Conservation (phyloP, 1,284 basidiomycete species). For the Cryptococcus amylolentus region DNA sequence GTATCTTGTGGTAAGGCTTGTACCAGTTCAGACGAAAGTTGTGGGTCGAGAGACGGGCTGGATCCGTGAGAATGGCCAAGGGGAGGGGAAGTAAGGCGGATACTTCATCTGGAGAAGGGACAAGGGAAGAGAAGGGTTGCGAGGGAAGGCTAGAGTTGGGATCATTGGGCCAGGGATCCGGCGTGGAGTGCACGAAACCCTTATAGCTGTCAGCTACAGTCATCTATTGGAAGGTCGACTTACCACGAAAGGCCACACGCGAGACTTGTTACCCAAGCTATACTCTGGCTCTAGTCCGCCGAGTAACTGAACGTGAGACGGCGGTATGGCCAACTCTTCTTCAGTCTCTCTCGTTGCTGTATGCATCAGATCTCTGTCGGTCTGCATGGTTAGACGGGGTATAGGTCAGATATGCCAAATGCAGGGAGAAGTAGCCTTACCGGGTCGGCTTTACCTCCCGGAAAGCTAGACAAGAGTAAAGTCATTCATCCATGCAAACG, state of each 20-base stretch:
- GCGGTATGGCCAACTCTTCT: slow-evolving; percentile 37
- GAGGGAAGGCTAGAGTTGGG: slow-evolving; percentile 19
- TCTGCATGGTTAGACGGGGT: slow-evolving; percentile 9
- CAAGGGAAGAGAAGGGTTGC: slow-evolving; percentile 21
- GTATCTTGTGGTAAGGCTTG: slow-evolving; percentile 39
- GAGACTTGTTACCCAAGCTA: slow-evolving; percentile 37
- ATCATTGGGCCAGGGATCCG: slow-evolving; percentile 8
- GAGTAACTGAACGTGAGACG: slow-evolving; percentile 34
- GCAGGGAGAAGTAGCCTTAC: slow-evolving; percentile 14
- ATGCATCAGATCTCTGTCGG: slow-evolving; percentile 25
- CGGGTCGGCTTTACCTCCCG: slow-evolving; percentile 36
- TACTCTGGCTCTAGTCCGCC: slow-evolving; percentile 39
- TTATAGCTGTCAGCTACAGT: background rate
- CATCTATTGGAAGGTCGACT: slow-evolving; percentile 7
- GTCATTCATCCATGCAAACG: background rate
- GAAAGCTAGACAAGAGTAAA: slow-evolving; percentile 23
- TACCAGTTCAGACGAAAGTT: slow-evolving; percentile 35
- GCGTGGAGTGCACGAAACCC: slow-evolving; percentile 28
- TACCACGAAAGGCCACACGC: slow-evolving; percentile 46
- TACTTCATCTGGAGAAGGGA: slow-evolving; percentile 33
- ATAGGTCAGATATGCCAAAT: background rate
- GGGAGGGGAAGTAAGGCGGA: slow-evolving; percentile 37
- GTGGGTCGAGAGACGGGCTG: slow-evolving; percentile 21
- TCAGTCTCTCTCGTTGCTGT: slow-evolving; percentile 40
- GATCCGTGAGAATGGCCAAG: slow-evolving; percentile 20